These are phyloP conservation scores for Marvania coccoides DNA, from an alignment of 139 green algal species.

Conservation along the genomic window DNA sequence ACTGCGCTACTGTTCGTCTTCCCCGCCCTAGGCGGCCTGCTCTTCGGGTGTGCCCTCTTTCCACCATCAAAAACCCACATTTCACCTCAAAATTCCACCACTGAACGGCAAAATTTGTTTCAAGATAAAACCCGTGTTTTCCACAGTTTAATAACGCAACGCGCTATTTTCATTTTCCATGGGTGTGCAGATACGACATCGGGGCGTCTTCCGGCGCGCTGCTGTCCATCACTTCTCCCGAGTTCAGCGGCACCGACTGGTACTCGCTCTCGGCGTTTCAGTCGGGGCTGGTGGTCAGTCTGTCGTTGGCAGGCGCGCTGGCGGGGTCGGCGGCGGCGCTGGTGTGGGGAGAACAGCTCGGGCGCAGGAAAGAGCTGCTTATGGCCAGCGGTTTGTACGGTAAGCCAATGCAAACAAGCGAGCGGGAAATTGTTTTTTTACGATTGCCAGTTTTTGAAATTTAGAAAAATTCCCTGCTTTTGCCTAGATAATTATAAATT, in stretches of 20 bases:
- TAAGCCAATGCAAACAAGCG: too few species aligned
- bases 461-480: too few species aligned
- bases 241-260: slow-evolving; percentile 59
- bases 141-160: too few species aligned
- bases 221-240: slow-evolving; percentile 47
- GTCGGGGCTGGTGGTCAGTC: slow-evolving; percentile 63
- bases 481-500: too few species aligned
- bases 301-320: slow-evolving; percentile 72
- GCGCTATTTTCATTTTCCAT: too few species aligned
- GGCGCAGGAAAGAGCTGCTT: slow-evolving; percentile 69
- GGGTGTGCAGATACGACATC: slow-evolving; percentile 75
- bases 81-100: too few species aligned
- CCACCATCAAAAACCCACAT: too few species aligned
- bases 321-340: slow-evolving; percentile 58
- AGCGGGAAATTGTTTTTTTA: too few species aligned
- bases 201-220: slow-evolving; percentile 76
- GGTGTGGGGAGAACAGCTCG: slow-evolving; percentile 63
- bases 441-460: too few species aligned
- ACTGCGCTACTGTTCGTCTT: slow-evolving; percentile 47
- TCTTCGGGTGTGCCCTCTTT: slow-evolving; percentile 64
- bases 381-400: slow-evolving; percentile 63
- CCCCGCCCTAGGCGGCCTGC: slow-evolving; percentile 53
- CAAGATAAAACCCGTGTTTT: too few species aligned
- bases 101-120: too few species aligned
- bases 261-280: slow-evolving; percentile 43